Evolutionary conservation across 2,329 filamentous ascomycete species (phyloP), one percentile per base, ranked within the genome.

Genomic region (Phaeophleospora eucalypticola): DNA sequence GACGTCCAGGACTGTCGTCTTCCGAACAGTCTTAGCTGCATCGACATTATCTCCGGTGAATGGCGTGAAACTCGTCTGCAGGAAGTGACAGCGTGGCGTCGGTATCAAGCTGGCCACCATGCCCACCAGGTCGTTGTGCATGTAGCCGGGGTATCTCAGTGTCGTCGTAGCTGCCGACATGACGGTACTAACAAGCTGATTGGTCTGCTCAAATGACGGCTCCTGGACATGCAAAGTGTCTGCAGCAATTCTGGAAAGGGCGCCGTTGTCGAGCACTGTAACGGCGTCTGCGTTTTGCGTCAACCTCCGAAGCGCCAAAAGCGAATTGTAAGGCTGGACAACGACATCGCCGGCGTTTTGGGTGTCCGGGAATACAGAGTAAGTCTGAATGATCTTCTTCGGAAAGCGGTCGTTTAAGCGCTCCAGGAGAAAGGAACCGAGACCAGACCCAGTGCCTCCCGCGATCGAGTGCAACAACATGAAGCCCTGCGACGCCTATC

Each of bases 401-500:
- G 94, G 93, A 60, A 97, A 98, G 41, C 90, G 81, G 68, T 98
- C 93, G 68, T 98, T 98, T 68, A 98, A 83, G 54, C 89, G 80
- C 71, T 98, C 94, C 15, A 98, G 81, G 51, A 98, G 79, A 65
- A 94, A 98, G 20, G 89, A 95, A 18, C 93, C 93, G 37, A 98
- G 72, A n/a, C 93, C 93, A 17, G 90, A 96, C 7, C 93, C 93
- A 15, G 93, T 98, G 47, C 93, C 93, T 52, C 93, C 93, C 36
- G 93, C 94, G 64, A 98, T 98, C 2, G 93, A 97, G 68, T 98
- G 93, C 54, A 98, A 78, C 69, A 98, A 82, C 93, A 98, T 98
- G 73, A 98, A 98, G 33, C 93, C 93, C 81, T 87, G 47, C 12
- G 7, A 15, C 17, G 3, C 12, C 4, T 9, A 32, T 46, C 16